Conservation (phyloP, 1,139 yeast genomes). For the Nakaseomyces uthaithaninus region DNA sequence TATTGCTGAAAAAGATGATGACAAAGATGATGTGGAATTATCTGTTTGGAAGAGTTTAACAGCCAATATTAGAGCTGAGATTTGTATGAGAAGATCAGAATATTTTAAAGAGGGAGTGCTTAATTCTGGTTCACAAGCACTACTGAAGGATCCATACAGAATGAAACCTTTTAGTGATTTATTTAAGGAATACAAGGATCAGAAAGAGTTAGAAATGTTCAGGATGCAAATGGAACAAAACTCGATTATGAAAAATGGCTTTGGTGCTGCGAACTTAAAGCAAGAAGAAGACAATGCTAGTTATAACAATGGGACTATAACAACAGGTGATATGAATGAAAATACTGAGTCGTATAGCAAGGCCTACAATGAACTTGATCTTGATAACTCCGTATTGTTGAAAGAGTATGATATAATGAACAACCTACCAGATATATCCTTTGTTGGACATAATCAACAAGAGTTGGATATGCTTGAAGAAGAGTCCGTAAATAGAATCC, state of each 20-base stretch:
- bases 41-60: conserved; percentile 78
- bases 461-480: conserved; percentile 44
- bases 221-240: conserved; percentile 26
- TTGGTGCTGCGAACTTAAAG: conserved; percentile 24
- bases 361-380: conserved; percentile 25
- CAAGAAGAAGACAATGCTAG: conserved; percentile 20
- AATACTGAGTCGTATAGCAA: conserved; percentile 20
- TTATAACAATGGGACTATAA: not conserved
- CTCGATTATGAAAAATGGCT: conserved; percentile 32
- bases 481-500: conserved; percentile 32
- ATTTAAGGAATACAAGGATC: conserved; percentile 26
- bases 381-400: conserved; percentile 42
- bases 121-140: conserved; percentile 61
- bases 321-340: conserved; percentile 11
- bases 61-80: conserved; percentile 68
- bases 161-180: conserved; percentile 39
- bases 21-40: conserved; percentile 57
- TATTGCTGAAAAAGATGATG: conserved; percentile 41
- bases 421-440: conserved; percentile 63
- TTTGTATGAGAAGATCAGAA: conserved; percentile 60
- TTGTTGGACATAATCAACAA: conserved; percentile 44
- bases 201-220: conserved; percentile 25
- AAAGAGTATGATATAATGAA: conserved; percentile 80
- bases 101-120: conserved; percentile 51
- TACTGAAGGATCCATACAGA: conserved; percentile 50